Evolutionary conservation across 2,329 filamentous ascomycete species (phyloP).

Genomic region (Paecilomyces variotii): DNA sequence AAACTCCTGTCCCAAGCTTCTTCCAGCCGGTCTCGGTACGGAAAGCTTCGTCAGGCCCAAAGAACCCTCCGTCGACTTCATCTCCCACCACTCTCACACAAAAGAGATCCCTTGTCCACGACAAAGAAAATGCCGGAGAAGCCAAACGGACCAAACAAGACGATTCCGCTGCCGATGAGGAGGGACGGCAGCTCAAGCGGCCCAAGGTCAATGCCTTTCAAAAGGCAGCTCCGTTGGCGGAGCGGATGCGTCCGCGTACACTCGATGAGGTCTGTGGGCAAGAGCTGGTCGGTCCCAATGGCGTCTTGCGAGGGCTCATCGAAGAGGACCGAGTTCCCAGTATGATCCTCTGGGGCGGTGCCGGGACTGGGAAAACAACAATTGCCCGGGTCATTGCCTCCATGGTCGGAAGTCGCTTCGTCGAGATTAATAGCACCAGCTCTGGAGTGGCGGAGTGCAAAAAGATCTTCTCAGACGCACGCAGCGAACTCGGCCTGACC

Average conservation of each 20-base stretch:
- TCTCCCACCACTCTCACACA: conserved; percentile 19
- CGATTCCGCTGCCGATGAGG: conserved; percentile 16
- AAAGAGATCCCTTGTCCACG: conserved; percentile 25
- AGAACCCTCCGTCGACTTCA: conserved; percentile 17
- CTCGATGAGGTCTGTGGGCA: conserved; percentile 87
- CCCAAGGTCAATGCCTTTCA: conserved; percentile 56
- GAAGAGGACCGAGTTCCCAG: conserved; percentile 79
- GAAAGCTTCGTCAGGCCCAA: conserved; percentile 26
- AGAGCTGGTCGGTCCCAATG: conserved; percentile 75
- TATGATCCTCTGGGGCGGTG: conserved; percentile 74
- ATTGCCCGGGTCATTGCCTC: conserved; percentile 86
- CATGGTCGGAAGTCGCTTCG: conserved; percentile 73
- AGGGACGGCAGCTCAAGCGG: conserved; percentile 51
- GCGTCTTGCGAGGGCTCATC: conserved; percentile 80
- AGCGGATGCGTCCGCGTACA: conserved; percentile 80
- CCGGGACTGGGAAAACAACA: conserved; percentile 49
- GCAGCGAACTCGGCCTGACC: conserved; percentile 68
- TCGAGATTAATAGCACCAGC: conserved; percentile 92
- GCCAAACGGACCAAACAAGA: conserved; percentile 15
- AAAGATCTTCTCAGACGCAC: conserved; percentile 79
- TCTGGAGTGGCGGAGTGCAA: conserved; percentile 86
- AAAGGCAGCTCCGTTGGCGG: conserved; percentile 74
- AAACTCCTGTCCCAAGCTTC: conserved; percentile 42
- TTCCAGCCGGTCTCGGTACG: conserved; percentile 46
- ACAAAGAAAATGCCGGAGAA: conserved; percentile 14